Base-by-base conservation (phyloP, 2,329 filamentous ascomycete species). In the Helicocarpus griseus region DNA sequence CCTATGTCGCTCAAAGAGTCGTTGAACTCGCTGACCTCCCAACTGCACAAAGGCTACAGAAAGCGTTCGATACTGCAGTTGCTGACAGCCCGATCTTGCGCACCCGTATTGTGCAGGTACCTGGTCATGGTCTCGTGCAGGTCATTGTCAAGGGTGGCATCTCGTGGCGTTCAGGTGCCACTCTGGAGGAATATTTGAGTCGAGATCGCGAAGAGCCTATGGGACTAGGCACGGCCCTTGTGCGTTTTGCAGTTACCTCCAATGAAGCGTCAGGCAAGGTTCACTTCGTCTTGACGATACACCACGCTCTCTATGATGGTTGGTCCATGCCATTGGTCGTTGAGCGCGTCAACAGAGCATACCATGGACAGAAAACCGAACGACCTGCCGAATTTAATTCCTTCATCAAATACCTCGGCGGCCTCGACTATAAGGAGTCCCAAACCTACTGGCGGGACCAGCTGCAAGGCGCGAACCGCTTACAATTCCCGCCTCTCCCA, bases 401-500 rank as follows among this genome's bases (percentile, higher is more conserved):
- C 53, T 78, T 78, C 56, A 76, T 78, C 59, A 69, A 70, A 36
- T 75, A 76, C 55, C 67, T 79, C 11, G 55, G 62, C 22, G 60
- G 60, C 19, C 66, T 71, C 7, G 69, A 76, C 36, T 63, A 65
- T 11, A 48, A 58, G 2, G 65, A 63, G 1, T 74, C 74, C 1
- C 72, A 75, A 54, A 57, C 53, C 0, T 78, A 74, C 59, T 79
- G 76, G 76, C 63, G 65, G 9, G 66, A 73, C 33, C 68, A 72
- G 48, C 66, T 79, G 2, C 58, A 68, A 0, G 75, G 75, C 0
- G 73, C 59, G 1, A 63, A 65, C 2, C 60, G 63, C 1, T 62
- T 61, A 11, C 74, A 77, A 52, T 79, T 79, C 60, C 76, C 75
- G 2, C 51, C 69, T 1, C 61, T 76, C n/a, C 75, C 76, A 0